phyloP scores from a whole-genome alignment of 805 yeast species.

The Wickerhamomyces alni region DNA sequence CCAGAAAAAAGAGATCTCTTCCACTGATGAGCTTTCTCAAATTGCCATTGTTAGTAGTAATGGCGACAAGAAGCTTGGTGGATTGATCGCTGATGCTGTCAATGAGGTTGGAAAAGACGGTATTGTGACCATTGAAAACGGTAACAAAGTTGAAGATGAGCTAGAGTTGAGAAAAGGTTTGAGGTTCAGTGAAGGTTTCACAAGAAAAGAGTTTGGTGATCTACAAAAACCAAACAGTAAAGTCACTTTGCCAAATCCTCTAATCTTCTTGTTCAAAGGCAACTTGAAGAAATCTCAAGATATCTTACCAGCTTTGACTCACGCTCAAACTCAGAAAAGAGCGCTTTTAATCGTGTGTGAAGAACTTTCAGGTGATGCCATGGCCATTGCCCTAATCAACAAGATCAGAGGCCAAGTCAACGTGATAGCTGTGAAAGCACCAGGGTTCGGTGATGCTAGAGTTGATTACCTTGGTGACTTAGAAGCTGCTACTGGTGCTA shows the following conservation, averaged over 20 bases:
- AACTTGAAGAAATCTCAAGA: conserved; percentile 27
- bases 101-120: conserved; percentile 99
- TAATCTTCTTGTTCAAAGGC: conserved; percentile 50
- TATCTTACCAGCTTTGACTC: conserved; percentile 85
- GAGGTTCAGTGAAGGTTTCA: conserved; percentile 96
- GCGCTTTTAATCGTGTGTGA: conserved; percentile 92
- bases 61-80: conserved; percentile 91
- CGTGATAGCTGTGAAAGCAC: conserved; percentile 96
- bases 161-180: conserved; percentile 97
- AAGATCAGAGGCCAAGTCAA: conserved; percentile 97
- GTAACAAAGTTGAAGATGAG: conserved; percentile 94
- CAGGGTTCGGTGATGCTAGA: conserved; percentile 99
- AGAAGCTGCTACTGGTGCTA: conserved; percentile 92
- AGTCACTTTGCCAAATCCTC: conserved; percentile 92
- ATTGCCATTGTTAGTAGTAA: conserved; percentile 98
- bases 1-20: conserved; percentile 89
- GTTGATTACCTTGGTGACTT: conserved; percentile 93
- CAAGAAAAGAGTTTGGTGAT: conserved; percentile 82
- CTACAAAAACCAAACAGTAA: conserved; percentile 85
- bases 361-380: conserved; percentile 96
- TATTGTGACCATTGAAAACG: conserved; percentile 96
- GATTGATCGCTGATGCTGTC: conserved; percentile 89
- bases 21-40: conserved; percentile 93
- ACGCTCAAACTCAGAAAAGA: conserved; percentile 88
- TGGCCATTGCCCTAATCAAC: conserved; percentile 96